Conservation (phyloP, 108 stramenopile genomes). For the Skeletonema grethae region DNA sequence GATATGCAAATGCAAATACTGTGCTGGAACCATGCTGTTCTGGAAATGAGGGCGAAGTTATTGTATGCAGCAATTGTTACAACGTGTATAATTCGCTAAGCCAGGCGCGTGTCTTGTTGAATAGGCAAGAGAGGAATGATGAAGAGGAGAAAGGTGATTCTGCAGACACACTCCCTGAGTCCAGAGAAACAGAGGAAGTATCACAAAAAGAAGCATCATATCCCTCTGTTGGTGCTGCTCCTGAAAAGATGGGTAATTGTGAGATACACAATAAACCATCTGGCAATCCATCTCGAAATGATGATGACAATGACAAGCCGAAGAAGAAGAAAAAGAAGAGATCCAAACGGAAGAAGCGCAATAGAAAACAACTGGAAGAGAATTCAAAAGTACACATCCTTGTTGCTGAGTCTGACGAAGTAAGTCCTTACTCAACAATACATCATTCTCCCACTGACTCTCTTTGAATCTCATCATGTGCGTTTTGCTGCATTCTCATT, state of each 20-base stretch:
- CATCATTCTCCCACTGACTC: not conserved
- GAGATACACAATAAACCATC: not conserved
- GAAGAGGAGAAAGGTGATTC: conserved; percentile 18
- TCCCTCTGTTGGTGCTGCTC: not conserved
- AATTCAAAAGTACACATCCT: conserved; percentile 43
- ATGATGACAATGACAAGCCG: not conserved
- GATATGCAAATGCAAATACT: not conserved
- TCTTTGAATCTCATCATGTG: not conserved
- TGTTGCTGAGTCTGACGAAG: conserved; percentile 40
- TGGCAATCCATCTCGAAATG: not conserved
- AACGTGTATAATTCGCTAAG: conserved; percentile 47
- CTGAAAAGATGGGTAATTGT: not conserved
- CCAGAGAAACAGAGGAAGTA: conserved; percentile 2
- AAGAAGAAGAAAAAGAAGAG: conserved; percentile 17
- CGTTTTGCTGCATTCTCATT: not conserved
- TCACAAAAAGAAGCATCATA: not conserved
- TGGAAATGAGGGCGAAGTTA: conserved; percentile 27
- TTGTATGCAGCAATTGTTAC: conserved; percentile 48
- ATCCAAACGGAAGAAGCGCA: conserved; percentile 24
- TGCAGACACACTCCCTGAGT: not conserved
- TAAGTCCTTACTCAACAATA: conserved; percentile 12
- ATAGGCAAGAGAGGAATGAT: conserved; percentile 31
- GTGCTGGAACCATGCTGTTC: conserved; percentile 9
- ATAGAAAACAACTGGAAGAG: conserved; percentile 33
- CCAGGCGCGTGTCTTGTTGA: conserved; percentile 39